Percentiles rank a stretch among this genome's conserved stretches.
Conservation (phyloP, 2,329 filamentous ascomycete species). For the Diaporthe velutina region DNA sequence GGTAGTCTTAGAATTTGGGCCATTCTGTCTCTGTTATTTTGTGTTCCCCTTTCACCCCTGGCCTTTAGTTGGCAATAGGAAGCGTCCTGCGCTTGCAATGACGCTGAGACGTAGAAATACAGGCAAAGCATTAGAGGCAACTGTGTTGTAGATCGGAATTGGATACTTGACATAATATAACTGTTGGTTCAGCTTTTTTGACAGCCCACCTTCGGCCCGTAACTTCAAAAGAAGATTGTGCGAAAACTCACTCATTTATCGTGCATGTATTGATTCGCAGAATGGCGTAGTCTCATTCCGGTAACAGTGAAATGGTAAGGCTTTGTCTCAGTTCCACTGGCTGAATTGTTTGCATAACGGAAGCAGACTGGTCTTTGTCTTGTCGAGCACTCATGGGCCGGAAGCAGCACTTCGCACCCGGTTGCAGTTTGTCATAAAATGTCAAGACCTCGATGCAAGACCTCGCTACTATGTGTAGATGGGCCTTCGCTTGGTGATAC, state of each 20-base stretch:
- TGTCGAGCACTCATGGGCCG: neutral
- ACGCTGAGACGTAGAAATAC: neutral
- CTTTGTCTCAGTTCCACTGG: neutral
- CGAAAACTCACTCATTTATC: neutral
- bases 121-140: neutral
- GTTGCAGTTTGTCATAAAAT: neutral
- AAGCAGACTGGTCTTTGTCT: conserved; percentile 4
- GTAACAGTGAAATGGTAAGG: neutral
- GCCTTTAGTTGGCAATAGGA: no score
- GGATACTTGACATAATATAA: neutral
- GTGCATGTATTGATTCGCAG: neutral
- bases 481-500: neutral
- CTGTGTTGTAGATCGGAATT: neutral
- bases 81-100: neutral
- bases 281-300: neutral
- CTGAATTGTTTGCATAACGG: conserved; percentile 8
- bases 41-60: no score
- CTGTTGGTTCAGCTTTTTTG: neutral
- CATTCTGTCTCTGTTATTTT: no score
- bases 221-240: neutral
- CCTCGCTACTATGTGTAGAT: neutral
- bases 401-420: neutral
- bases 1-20: no score
- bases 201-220: neutral
- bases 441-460: neutral